A percentile compares a stretch with the other conserved stretches of the same genome.
Conservation (phyloP, 2,329 filamentous ascomycete species). For the Verticillium nubilum region DNA sequence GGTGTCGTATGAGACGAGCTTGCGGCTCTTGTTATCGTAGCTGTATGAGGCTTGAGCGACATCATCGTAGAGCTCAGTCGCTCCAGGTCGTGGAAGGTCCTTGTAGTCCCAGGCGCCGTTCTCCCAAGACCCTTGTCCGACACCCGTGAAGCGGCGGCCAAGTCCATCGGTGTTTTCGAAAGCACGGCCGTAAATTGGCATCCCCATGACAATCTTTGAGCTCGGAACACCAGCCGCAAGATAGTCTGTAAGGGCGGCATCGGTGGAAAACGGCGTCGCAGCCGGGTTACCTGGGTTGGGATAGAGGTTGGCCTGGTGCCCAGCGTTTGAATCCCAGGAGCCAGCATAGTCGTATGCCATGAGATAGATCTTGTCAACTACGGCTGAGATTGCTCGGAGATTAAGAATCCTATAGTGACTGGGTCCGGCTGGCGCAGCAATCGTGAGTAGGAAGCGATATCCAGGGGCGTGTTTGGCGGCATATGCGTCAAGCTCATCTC, state of each 20-base stretch:
- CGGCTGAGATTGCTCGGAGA: slow-evolving; percentile 26
- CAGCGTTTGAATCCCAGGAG: slow-evolving; percentile 57
- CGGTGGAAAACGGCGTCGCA: slow-evolving; percentile 65
- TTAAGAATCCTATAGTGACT: slow-evolving; percentile 41
- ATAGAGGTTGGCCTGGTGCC: slow-evolving; percentile 70
- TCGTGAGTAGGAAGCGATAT: slow-evolving; percentile 49
- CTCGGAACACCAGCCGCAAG: slow-evolving; percentile 54
- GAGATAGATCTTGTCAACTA: slow-evolving; percentile 52
- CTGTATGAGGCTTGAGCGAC: slow-evolving; percentile 61
- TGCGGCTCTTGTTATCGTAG: slow-evolving; percentile 54
- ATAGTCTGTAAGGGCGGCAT: slow-evolving; percentile 62
- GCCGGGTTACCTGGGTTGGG: slow-evolving; percentile 43
- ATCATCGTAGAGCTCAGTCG: slow-evolving; percentile 51
- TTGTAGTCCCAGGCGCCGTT: slow-evolving; percentile 78
- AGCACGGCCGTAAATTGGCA: slow-evolving; percentile 74
- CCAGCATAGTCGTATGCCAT: slow-evolving; percentile 75
- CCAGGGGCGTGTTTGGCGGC: slow-evolving; percentile 33
- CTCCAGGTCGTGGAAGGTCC: slow-evolving; percentile 58
- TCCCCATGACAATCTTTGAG: slow-evolving; percentile 67
- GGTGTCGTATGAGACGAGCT: slow-evolving; percentile 70
- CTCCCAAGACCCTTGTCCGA: slow-evolving; percentile 68
- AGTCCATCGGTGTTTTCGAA: slow-evolving; percentile 59
- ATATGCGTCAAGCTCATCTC: slow-evolving; percentile 43
- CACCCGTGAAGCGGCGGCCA: slow-evolving; percentile 56
- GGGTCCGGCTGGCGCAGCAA: slow-evolving; percentile 45